Evolutionary conservation across 164 flowering plant species (phyloP).

Genomic region (Taxillus chinensis): DNA sequence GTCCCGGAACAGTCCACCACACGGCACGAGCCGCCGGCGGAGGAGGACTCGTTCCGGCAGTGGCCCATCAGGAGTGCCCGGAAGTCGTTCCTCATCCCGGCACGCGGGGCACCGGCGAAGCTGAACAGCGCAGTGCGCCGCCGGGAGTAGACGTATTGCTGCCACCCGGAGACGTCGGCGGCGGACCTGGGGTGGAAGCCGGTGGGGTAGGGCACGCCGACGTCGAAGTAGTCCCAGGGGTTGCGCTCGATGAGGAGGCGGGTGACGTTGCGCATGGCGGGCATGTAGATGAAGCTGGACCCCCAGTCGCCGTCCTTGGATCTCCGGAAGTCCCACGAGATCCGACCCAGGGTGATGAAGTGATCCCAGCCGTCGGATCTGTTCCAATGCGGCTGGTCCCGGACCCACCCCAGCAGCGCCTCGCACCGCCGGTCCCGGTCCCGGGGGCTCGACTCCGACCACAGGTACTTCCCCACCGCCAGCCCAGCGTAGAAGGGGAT

Average conservation of each 20-base stretch:
- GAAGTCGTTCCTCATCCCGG: conserved; percentile 51
- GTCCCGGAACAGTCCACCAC: conserved; percentile 53
- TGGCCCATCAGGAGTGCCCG: conserved; percentile 46
- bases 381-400: conserved; percentile 38
- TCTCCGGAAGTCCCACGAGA: conserved; percentile 90
- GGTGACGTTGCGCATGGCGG: conserved; percentile 64
- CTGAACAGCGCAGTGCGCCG: conserved; percentile 42
- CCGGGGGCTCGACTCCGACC: conserved; percentile 27
- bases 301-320: conserved; percentile 75
- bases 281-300: conserved; percentile 55
- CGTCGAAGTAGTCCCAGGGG: conserved; percentile 85
- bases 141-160: conserved; percentile 37
- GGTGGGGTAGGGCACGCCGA: conserved; percentile 92
- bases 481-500: conserved; percentile 90
- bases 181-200: conserved; percentile 80
- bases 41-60: conserved; percentile 27
- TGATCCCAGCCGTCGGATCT: conserved; percentile 80
- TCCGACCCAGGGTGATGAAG: conserved; percentile 72
- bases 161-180: conserved; percentile 58
- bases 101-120: conserved; percentile 80
- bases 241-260: conserved; percentile 75
- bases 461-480: conserved; percentile 62
- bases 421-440: conserved; percentile 59
- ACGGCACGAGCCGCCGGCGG: conserved; percentile 29
- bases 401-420: conserved; percentile 50